These are phyloP conservation scores for Glonium stellatum DNA, from an alignment of 495 filamentous ascomycete species.

Conservation along the genomic window DNA sequence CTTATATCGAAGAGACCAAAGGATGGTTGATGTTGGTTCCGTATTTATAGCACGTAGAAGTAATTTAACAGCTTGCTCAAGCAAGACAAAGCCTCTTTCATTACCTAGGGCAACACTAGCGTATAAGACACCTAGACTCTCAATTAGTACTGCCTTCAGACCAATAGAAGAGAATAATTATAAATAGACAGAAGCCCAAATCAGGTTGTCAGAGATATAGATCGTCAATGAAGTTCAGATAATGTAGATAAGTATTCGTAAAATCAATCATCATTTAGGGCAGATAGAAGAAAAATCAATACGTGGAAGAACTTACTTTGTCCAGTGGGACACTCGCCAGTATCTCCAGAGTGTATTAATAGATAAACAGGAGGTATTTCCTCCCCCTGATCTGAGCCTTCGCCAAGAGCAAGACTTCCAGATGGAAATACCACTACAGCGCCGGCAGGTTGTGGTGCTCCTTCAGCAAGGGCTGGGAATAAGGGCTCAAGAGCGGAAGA, in stretches of 20 bases:
- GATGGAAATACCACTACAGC: conserved; percentile 65
- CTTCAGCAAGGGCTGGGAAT: conserved; percentile 68
- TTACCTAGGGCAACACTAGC: conserved; percentile 9
- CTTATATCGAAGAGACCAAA: conserved; percentile 26
- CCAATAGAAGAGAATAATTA: not conserved
- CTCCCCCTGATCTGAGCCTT: conserved; percentile 26
- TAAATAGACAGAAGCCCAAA: conserved; percentile 36
- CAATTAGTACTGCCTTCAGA: not conserved
- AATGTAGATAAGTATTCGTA: conserved; percentile 99
- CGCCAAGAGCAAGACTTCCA: conserved; percentile 35
- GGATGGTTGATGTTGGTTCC: conserved; percentile 8
- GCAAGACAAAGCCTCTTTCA: conserved; percentile 7
- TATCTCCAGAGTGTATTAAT: conserved; percentile 72
- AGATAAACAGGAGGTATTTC: conserved; percentile 57
- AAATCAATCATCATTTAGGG: conserved; percentile 62
- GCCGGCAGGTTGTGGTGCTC: conserved; percentile 63
- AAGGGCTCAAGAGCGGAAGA: conserved; percentile 58
- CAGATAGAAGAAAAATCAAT: conserved; percentile 16
- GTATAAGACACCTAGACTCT: conserved; percentile 25
- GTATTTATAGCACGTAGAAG: conserved; percentile 14
- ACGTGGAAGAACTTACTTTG: conserved; percentile 68
- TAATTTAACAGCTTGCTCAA: conserved; percentile 15
- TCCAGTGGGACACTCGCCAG: conserved; percentile 75
- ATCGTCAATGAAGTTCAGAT: conserved; percentile 81
- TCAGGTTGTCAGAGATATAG: conserved; percentile 86